Evolutionary conservation across 371 early-diverging fungal species (phyloP).

Genomic region (Amoeboaphelidium protococcarum): DNA sequence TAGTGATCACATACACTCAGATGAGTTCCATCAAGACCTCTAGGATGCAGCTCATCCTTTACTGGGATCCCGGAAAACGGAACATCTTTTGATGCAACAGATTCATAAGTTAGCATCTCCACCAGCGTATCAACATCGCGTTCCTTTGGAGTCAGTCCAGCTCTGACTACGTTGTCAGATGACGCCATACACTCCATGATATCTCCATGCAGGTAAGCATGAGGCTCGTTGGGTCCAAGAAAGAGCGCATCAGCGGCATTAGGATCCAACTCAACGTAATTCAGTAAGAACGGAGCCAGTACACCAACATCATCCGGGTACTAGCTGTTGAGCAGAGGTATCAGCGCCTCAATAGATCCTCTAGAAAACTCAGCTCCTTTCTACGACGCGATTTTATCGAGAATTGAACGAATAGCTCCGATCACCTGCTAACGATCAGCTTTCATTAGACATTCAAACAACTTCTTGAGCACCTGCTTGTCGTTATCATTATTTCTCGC

Average conservation of each 20-base stretch:
- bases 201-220: slow-evolving; percentile 87
- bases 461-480: slow-evolving; percentile 14
- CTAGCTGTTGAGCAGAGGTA: slow-evolving; percentile 42
- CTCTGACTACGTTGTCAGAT: slow-evolving; percentile 86
- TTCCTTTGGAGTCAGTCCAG: slow-evolving; percentile 92
- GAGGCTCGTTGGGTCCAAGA: slow-evolving; percentile 86
- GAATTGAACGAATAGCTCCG: too few relatives aligned
- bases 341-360: slow-evolving; percentile 24
- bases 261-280: slow-evolving; percentile 44
- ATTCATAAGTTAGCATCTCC: slow-evolving; percentile 66
- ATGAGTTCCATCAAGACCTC: too few relatives aligned
- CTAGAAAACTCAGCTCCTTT: neutral
- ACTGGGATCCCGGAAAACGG: too few relatives aligned
- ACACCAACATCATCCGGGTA: slow-evolving; percentile 78
- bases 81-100: too few relatives aligned
- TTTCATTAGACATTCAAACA: slow-evolving; percentile 20
- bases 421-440: neutral
- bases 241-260: slow-evolving; percentile 84
- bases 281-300: slow-evolving; percentile 61
- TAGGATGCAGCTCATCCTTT: too few relatives aligned
- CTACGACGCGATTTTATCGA: too few relatives aligned
- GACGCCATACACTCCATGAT: slow-evolving; percentile 95
- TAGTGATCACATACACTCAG: too few relatives aligned
- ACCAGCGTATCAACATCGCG: slow-evolving; percentile 79
- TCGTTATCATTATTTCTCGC: slow-evolving; percentile 15